Evolutionary conservation across 176 grass and related monocot species (phyloP).

Genomic region (Oryza glumipatula): DNA sequence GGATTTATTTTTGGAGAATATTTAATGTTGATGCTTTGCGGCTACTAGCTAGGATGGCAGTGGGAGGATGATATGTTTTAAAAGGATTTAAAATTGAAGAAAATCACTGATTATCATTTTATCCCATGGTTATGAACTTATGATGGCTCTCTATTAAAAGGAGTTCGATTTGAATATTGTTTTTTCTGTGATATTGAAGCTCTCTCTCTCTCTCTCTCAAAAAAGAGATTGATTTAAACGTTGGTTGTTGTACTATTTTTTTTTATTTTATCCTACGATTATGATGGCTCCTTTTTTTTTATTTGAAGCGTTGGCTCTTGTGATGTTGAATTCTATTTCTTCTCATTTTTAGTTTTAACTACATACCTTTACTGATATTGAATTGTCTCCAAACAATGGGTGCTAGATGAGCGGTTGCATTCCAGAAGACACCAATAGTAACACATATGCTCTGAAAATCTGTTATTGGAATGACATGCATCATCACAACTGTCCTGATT

Average conservation of each 20-base stretch:
- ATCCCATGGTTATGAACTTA: not conserved
- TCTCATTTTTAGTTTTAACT: not conserved
- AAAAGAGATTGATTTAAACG: too few relatives aligned
- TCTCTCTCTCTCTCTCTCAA: too few relatives aligned
- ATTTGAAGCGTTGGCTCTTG: not conserved
- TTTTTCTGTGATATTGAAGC: too few relatives aligned
- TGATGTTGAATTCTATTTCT: not conserved
- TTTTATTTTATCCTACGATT: too few relatives aligned
- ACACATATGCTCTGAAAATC: not conserved
- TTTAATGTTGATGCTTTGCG: too few relatives aligned
- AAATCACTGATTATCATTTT: not conserved
- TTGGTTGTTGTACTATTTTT: too few relatives aligned
- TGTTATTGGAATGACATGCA: not conserved
- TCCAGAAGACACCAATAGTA: not conserved
- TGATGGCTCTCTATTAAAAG: not conserved
- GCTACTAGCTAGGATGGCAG: too few relatives aligned
- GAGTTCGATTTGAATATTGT: not conserved
- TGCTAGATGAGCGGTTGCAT: not conserved
- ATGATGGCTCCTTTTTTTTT: too few relatives aligned
- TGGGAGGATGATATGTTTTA: not conserved
- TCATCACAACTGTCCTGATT: not conserved
- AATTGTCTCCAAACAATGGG: not conserved
- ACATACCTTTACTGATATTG: not conserved
- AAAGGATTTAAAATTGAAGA: not conserved
- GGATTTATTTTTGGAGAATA: too few relatives aligned